Evolutionary conservation across 495 filamentous ascomycete genomes (phyloP), one percentile per base, ranked within the genome.

Genomic region (Penicillium angulare): DNA sequence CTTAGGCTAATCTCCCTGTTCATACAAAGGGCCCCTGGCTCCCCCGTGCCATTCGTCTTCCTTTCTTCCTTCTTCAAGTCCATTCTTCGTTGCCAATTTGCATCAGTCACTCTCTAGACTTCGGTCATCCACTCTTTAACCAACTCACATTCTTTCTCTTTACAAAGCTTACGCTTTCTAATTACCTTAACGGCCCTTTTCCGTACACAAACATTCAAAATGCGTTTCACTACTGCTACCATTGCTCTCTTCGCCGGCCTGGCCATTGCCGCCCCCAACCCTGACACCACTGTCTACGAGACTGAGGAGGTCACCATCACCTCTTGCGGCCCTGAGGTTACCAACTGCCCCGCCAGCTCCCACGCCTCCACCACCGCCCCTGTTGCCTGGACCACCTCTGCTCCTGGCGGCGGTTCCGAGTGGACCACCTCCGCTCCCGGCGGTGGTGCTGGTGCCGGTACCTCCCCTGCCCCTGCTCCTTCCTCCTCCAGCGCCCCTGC

Each of bases 321-420:
- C 61, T 81, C 77, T 22, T 88, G 85, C 68, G 76, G 71, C 50
- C 65, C 83, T 24, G 73, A 69, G 34, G 79, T 86, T 53, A 83
- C 79, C 50, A 64, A 82, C 75, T 86, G 80, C 73, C 78, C 77
- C 53, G 76, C 62, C 59, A n/a, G 16, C 49, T 23, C 56, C 36
- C 53, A 42, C 43, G 53, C 46, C 38, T 27, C 55, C 34, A 53
- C 55, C 58, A 42, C 55, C 50, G 27, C 47, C 43, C 43, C 58
- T 47, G 36, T 52, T 50, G 40, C 34, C 18, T 57, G 24, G 41
- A 51, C 60, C 42, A 41, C 66, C 55, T 23, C 59, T 29, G 31
- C 26, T 42, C n/a, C n/a, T n/a, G n/a, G n/a, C n/a, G n/a, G n/a
- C n/a, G n/a, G n/a, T n/a, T n/a, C n/a, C n/a, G n/a, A n/a, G n/a